These are phyloP conservation scores for Fusarium marasasianum DNA, from an alignment of 2,329 filamentous ascomycete genomes.

Conservation along the genomic window DNA sequence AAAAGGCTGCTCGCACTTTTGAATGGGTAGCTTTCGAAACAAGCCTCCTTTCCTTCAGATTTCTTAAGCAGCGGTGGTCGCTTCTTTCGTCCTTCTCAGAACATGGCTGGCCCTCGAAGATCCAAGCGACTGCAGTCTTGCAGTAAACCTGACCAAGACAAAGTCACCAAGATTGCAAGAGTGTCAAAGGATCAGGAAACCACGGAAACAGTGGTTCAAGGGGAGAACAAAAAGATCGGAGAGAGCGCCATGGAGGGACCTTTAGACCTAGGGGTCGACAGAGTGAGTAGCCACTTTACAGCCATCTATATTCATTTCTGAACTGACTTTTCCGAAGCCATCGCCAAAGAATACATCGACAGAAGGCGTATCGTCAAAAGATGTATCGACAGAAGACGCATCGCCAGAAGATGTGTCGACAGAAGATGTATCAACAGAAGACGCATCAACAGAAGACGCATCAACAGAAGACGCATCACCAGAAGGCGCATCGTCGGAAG, in stretches of 20 bases:
- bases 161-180: not conserved
- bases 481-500: not conserved
- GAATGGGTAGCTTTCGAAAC: not conserved
- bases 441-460: no score
- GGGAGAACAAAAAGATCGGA: fast-evolving
- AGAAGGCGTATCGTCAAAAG: no score
- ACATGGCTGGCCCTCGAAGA: not conserved
- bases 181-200: not conserved
- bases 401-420: no score
- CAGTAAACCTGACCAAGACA: not conserved
- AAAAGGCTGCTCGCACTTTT: not conserved
- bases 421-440: no score
- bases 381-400: no score
- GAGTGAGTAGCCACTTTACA: not conserved
- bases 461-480: no score
- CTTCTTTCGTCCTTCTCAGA: not conserved
- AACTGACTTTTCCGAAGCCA: not conserved
- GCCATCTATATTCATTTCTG: not conserved
- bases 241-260: not conserved
- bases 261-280: no score
- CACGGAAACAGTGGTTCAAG: not conserved
- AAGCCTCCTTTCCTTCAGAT: not conserved
- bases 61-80: no score
- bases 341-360: not conserved
- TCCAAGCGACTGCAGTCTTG: not conserved